A percentile compares a stretch with the other conserved stretches of the same genome.
phyloP scores from a whole-genome alignment of 2,329 filamentous ascomycete genomes.

The Diaporthe batatas region DNA sequence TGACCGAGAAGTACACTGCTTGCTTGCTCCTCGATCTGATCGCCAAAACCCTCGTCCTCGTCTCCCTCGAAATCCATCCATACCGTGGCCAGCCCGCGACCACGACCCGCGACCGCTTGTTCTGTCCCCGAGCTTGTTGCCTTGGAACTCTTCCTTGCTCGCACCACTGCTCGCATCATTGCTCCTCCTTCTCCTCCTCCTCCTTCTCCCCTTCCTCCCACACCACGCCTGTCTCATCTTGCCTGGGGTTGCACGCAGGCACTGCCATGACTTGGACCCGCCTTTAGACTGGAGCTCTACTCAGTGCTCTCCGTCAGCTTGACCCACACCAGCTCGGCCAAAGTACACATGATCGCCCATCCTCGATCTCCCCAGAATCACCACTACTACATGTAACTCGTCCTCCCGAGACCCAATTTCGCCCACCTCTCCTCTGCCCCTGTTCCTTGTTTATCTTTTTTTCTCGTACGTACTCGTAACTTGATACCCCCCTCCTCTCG shows the following conservation, averaged over 20 bases:
- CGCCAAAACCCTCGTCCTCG: neutral
- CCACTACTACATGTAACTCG: slow-evolving; percentile 23
- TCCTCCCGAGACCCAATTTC: slow-evolving; percentile 11
- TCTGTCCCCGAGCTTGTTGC: neutral
- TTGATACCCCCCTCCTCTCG: slow-evolving; percentile 17
- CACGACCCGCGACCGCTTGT: neutral
- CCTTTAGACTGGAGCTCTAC: slow-evolving; percentile 20
- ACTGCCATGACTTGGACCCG: slow-evolving; percentile 22
- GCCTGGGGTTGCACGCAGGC: neutral
- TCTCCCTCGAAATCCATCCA: neutral
- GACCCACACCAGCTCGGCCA: slow-evolving; percentile 34
- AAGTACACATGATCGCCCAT: slow-evolving; percentile 17
- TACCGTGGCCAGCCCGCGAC: neutral
- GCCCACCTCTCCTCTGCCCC: slow-evolving; percentile 20
- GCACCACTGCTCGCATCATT: neutral
- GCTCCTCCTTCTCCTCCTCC: neutral
- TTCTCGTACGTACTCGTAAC: slow-evolving; percentile 27
- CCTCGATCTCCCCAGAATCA: slow-evolving; percentile 13
- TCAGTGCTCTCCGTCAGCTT: slow-evolving; percentile 15
- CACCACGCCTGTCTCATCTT: neutral
- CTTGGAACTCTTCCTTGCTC: neutral
- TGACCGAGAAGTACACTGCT: slow-evolving; percentile 12
- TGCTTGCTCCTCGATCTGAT: neutral
- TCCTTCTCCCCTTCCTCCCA: neutral
- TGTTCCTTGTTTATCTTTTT: slow-evolving; percentile 34